These are phyloP conservation scores for Imleria badia DNA, from an alignment of 768 basidiomycete species.

Conservation along the genomic window DNA sequence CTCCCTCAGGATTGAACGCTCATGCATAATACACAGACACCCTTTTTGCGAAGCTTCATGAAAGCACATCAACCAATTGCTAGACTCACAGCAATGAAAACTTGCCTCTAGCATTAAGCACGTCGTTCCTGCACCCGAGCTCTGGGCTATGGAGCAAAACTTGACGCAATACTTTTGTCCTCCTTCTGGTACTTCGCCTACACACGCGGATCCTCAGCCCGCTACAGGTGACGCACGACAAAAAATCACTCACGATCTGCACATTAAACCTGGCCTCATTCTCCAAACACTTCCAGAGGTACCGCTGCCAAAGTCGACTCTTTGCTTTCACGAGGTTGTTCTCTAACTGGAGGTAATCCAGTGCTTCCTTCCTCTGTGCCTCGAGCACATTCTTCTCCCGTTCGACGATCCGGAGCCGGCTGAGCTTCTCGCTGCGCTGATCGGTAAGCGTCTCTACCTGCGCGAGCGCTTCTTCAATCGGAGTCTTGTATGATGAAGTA, in stretches of 20 bases:
- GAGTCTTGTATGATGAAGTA: conserved; percentile 85
- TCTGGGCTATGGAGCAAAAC: no score
- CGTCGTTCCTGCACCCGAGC: no score
- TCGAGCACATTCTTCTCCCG: conserved; percentile 87
- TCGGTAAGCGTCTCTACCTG: conserved; percentile 86
- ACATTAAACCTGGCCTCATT: conserved; percentile 58
- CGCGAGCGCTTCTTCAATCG: conserved; percentile 78
- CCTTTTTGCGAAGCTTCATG: no score
- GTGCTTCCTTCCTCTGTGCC: conserved; percentile 86
- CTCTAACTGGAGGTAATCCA: conserved; percentile 82
- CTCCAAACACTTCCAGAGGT: conserved; percentile 67
- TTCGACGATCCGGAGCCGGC: conserved; percentile 86
- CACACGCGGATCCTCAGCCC: not conserved
- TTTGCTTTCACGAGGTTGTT: conserved; percentile 77
- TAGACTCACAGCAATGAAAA: no score
- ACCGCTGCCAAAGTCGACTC: conserved; percentile 79
- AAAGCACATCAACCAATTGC: no score
- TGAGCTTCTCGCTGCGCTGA: conserved; percentile 78
- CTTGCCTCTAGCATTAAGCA: no score
- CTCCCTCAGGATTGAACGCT: no score
- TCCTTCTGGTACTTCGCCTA: conserved; percentile 59
- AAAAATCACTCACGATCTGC: conserved; percentile 57
- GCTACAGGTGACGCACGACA: not conserved
- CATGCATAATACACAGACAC: no score
- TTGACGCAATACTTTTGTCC: no score